Percentiles rank a stretch among this genome's conserved stretches.
Conservation (phyloP, 306 rosid genomes). For the Lathyrus tuberosus region DNA sequence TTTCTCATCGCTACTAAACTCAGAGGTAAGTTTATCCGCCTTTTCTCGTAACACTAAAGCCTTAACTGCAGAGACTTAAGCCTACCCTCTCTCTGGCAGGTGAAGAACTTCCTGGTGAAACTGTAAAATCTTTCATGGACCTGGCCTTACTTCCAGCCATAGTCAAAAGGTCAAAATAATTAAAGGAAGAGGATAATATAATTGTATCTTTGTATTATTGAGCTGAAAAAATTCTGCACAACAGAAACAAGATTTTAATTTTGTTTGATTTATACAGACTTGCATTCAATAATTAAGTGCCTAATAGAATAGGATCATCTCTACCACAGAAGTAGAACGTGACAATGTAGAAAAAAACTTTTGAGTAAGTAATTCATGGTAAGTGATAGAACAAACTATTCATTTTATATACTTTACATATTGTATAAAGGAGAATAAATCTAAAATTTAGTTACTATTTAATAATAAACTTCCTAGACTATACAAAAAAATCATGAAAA, state of each 20-base stretch:
- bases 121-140: conserved; percentile 75
- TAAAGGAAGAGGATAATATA: conserved; percentile 34
- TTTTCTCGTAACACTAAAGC: conserved; percentile 83
- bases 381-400: conserved; percentile 27
- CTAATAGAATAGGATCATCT: conserved; percentile 18
- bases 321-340: conserved; percentile 10
- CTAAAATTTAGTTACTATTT: too few species aligned
- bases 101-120: conserved; percentile 67
- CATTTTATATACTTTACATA: too few species aligned
- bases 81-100: conserved; percentile 75
- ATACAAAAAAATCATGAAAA: too few species aligned
- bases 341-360: conserved; percentile 9
- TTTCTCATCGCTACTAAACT: conserved; percentile 62
- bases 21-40: conserved; percentile 67
- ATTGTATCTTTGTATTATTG: conserved; percentile 5
- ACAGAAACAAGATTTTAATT: conserved; percentile 28
- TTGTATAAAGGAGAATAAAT: too few species aligned
- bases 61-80: conserved; percentile 74
- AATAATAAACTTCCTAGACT: too few species aligned
- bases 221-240: conserved; percentile 28
- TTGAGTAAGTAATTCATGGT: conserved; percentile 25
- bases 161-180: conserved; percentile 39
- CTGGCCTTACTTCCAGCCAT: conserved; percentile 83
- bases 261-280: conserved; percentile 9
- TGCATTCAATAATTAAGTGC: conserved; percentile 18